These are phyloP conservation scores for Penicilliopsis zonata DNA, from an alignment of 495 filamentous ascomycete species.

Conservation along the genomic window DNA sequence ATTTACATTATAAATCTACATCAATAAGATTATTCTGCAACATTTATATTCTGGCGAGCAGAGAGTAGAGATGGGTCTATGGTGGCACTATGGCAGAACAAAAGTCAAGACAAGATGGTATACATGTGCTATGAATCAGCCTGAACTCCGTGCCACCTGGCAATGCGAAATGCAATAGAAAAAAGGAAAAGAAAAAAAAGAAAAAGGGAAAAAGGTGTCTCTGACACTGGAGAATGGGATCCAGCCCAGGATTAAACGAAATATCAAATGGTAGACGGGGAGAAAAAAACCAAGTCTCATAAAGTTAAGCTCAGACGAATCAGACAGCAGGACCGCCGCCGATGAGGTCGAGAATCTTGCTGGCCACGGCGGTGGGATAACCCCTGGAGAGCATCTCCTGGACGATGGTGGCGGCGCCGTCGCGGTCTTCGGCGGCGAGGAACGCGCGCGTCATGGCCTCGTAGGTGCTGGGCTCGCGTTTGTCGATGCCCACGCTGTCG, in stretches of 20 bases:
- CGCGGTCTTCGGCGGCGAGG: constrained; percentile 67
- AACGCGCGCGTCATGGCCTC: constrained; percentile 97
- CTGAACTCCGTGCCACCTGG: constrained; percentile 3
- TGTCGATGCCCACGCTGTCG: constrained; percentile 53
- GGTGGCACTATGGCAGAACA: constrained; percentile 5
- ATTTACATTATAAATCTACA: too few relatives aligned
- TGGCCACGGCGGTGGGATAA: constrained; percentile 82
- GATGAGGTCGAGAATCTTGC: constrained; percentile 84
- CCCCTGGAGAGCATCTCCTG: constrained; percentile 83
- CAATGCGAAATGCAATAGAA: constrained; percentile 18
- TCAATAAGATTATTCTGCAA: too few relatives aligned
- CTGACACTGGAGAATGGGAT: constrained; percentile 2
- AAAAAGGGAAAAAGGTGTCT: constrained; percentile 8
- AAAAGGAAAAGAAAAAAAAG: constrained; percentile 9
- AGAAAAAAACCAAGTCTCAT: constrained; percentile 3
- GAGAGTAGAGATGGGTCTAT: constrained; percentile 31
- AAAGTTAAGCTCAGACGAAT: constrained; percentile 11
- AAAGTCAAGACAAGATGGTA: constrained; percentile 18
- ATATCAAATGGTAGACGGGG: constrained; percentile 1
- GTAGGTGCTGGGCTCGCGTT: constrained; percentile 95
- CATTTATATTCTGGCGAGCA: constrained; percentile 1
- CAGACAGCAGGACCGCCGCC: constrained; percentile 33
- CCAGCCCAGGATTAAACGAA: constrained; percentile 4
- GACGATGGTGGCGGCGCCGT: constrained; percentile 62
- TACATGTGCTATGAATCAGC: constrained; percentile 11